Evolutionary conservation across 2,329 filamentous ascomycete genomes (phyloP).

Genomic region (Fusarium sp.): DNA sequence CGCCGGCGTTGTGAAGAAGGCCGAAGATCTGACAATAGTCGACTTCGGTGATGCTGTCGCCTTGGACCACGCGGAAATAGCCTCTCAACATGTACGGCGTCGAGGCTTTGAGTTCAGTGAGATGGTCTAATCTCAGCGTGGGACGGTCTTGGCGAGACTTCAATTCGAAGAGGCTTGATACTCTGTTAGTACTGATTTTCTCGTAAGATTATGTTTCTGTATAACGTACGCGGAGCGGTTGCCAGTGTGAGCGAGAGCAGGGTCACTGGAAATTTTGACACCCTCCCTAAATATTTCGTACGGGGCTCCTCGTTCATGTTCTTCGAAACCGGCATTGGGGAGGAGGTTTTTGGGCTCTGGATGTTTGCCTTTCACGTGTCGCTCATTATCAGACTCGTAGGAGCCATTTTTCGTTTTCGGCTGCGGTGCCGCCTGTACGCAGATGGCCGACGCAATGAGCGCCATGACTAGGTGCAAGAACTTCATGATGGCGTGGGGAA

Average conservation of each 20-base stretch:
- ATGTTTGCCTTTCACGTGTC: not conserved
- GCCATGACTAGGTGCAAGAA: not conserved
- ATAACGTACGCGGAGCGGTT: not conserved
- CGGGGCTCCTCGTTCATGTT: not conserved
- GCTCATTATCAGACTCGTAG: not conserved
- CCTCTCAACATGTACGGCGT: not conserved
- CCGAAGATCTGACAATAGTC: not conserved
- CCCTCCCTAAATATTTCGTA: not conserved
- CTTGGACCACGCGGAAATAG: not conserved
- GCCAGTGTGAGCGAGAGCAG: not conserved
- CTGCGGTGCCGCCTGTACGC: not conserved
- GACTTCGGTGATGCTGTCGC: not conserved
- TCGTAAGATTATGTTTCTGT: too few relatives aligned
- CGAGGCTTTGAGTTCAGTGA: not conserved
- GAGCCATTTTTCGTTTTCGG: not conserved
- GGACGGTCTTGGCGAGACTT: not conserved
- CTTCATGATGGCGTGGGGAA: not conserved
- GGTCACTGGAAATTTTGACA: not conserved
- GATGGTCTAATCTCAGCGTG: not conserved
- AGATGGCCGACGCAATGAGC: not conserved
- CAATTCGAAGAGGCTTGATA: not conserved
- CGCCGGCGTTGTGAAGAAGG: not conserved
- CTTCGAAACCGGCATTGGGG: constrained; percentile 1
- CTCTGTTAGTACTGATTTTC: not conserved
- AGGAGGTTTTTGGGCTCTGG: not conserved